Percentiles rank a stretch among this genome's conserved stretches.
Evolutionary conservation across 495 filamentous ascomycete genomes (phyloP).

Genomic region (Penicillium manginii): DNA sequence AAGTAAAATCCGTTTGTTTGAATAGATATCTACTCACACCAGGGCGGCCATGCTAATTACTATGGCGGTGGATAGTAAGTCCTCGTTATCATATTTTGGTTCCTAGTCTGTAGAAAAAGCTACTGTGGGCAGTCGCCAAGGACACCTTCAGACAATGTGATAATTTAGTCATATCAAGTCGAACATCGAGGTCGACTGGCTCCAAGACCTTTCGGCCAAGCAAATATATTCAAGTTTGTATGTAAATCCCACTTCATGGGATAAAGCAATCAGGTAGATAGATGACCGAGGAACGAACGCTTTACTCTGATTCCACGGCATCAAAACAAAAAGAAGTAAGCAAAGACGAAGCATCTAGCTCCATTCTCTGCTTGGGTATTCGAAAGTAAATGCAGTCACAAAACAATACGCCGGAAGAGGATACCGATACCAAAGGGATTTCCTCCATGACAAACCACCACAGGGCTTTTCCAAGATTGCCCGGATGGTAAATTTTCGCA

Average conservation of each 20-base stretch:
- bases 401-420: slow-evolving; percentile 9
- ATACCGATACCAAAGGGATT: neutral
- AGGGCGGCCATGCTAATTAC: too few relatives aligned
- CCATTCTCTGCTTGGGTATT: slow-evolving; percentile 22
- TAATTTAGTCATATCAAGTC: too few relatives aligned
- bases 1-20: too few relatives aligned
- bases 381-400: slow-evolving; percentile 16
- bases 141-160: too few relatives aligned
- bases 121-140: too few relatives aligned
- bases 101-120: too few relatives aligned
- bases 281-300: neutral
- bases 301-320: neutral
- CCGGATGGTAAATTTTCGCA: neutral
- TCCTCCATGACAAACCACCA: slow-evolving; percentile 2
- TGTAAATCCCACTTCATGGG: neutral
- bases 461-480: neutral
- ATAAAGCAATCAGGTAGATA: neutral
- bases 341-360: neutral
- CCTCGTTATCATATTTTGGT: too few relatives aligned
- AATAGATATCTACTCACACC: too few relatives aligned
- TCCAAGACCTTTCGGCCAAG: neutral
- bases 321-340: neutral
- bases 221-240: neutral
- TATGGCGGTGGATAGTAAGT: too few relatives aligned
- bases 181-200: neutral